phyloP scores from a whole-genome alignment of 2,329 filamentous ascomycete genomes.

The Trichoderma afroharzianum region DNA sequence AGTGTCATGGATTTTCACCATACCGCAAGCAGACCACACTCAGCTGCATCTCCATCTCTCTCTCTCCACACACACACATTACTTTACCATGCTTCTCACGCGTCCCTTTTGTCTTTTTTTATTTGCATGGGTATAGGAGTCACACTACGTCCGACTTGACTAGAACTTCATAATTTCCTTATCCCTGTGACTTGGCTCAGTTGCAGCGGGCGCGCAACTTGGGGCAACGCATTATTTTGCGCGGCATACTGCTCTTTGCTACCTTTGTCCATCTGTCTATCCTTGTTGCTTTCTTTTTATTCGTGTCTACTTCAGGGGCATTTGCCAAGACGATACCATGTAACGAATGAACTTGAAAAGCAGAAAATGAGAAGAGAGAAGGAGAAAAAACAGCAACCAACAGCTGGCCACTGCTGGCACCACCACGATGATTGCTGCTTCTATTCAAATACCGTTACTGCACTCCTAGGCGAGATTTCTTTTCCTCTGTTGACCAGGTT shows the following conservation, averaged over 20 bases:
- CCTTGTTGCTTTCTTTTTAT: background rate
- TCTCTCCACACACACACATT: background rate
- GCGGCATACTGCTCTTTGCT: slow-evolving; percentile 7
- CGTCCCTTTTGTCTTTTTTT: background rate
- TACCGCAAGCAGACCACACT: background rate
- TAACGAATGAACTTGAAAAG: background rate
- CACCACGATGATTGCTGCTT: background rate
- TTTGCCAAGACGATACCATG: slow-evolving; percentile 7
- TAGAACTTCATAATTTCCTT: background rate
- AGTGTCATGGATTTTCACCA: background rate
- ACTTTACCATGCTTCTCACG: background rate
- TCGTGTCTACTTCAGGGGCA: slow-evolving; percentile 3
- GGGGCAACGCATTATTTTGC: background rate
- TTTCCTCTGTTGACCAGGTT: slow-evolving; percentile 9
- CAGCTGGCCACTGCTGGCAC: background rate
- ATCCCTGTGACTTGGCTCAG: background rate
- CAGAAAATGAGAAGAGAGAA: background rate
- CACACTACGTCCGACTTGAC: background rate
- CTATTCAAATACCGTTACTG: background rate
- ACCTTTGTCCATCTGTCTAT: background rate
- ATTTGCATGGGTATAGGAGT: background rate
- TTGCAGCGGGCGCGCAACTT: background rate
- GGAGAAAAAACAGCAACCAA: background rate
- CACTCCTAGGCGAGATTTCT: slow-evolving; percentile 1
- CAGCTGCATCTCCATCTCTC: background rate